These are phyloP conservation scores for Lyophyllum decastes DNA, from an alignment of 768 basidiomycete species.

Conservation along the genomic window DNA sequence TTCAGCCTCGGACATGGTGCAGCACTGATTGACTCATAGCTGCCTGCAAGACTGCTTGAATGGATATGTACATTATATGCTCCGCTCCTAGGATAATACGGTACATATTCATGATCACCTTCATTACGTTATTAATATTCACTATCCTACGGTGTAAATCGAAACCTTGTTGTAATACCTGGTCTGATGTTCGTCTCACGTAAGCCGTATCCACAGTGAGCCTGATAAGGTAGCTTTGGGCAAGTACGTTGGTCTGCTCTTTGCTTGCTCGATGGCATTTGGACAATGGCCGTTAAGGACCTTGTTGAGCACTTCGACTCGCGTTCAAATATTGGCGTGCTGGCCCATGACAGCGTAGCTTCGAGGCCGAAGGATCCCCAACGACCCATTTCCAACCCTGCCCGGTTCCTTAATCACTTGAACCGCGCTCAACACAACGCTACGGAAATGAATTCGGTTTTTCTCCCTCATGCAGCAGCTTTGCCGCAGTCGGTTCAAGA, in stretches of 20 bases:
- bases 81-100: too few species aligned
- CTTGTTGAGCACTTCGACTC: conserved; percentile 34
- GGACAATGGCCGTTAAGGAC: conserved; percentile 35
- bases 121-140: too few species aligned
- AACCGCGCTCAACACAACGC: neutral
- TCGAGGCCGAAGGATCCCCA: neutral
- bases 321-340: neutral
- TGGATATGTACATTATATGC: too few species aligned
- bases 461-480: neutral
- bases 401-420: conserved; percentile 24
- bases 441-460: neutral
- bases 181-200: too few species aligned
- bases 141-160: too few species aligned
- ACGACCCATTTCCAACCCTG: conserved; percentile 18
- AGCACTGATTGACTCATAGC: too few species aligned
- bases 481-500: neutral
- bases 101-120: too few species aligned
- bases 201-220: too few species aligned
- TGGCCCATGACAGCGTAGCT: neutral
- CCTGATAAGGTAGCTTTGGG: neutral
- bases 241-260: neutral
- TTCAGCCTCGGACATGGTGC: too few species aligned
- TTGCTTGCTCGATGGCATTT: conserved; percentile 2
- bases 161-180: too few species aligned
- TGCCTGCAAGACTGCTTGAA: too few species aligned